phyloP scores from a whole-genome alignment of 257 asterid genomes.

The Nicotiana knightiana region DNA sequence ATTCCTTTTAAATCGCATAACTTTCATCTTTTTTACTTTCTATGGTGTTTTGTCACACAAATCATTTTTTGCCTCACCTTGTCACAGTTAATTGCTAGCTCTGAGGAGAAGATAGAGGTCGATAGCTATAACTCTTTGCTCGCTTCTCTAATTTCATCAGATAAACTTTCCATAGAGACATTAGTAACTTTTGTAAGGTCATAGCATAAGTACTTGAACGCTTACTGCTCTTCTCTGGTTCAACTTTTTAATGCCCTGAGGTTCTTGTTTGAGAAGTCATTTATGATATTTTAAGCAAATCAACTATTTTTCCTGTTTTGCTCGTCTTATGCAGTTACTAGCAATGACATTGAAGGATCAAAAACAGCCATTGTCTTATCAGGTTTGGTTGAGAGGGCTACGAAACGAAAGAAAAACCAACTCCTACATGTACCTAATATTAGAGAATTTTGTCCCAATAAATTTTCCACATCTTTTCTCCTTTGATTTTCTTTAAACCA shows the following conservation, averaged over 20 bases:
- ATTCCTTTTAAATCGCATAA: background rate
- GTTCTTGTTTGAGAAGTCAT: too few species aligned
- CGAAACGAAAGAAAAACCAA: conserved; percentile 23
- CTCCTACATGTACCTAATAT: background rate
- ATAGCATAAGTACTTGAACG: too few species aligned
- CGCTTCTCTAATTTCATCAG: conserved; percentile 61
- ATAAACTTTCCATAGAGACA: conserved; percentile 17
- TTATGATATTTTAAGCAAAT: background rate
- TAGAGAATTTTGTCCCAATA: background rate
- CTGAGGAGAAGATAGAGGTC: conserved; percentile 68
- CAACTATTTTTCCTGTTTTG: background rate
- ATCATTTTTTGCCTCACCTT: background rate
- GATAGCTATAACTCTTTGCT: conserved; percentile 56
- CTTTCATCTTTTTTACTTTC: background rate
- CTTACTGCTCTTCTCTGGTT: too few species aligned
- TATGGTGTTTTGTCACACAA: background rate
- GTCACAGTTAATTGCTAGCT: conserved; percentile 65
- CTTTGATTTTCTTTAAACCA: background rate
- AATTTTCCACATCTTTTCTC: background rate
- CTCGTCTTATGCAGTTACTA: conserved; percentile 40
- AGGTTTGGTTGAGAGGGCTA: conserved; percentile 65
- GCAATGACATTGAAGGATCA: conserved; percentile 64
- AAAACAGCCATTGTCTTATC: conserved; percentile 53
- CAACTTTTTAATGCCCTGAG: too few species aligned
- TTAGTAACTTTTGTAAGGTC: too few species aligned